phyloP scores from a whole-genome alignment of 371 early-diverging fungal species.

The Mucor ambiguus region DNA sequence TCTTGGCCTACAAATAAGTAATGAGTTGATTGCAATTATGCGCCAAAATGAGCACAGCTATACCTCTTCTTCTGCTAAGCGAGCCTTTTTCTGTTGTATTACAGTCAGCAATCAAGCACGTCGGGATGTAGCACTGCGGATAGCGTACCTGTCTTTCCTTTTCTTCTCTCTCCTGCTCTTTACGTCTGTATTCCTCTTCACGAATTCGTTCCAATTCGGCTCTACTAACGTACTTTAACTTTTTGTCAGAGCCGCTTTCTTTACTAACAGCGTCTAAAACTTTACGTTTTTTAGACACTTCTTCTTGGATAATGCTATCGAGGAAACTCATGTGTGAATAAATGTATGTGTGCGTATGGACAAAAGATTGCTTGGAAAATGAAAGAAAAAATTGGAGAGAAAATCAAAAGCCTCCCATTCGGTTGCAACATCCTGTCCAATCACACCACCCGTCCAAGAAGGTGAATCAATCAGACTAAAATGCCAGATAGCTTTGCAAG shows the following conservation, averaged over 20 bases:
- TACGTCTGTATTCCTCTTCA: slow-evolving; percentile 63
- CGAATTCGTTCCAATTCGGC: slow-evolving; percentile 76
- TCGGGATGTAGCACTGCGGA: not conserved
- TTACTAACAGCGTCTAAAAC: slow-evolving; percentile 41
- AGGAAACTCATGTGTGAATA: slow-evolving; percentile 62
- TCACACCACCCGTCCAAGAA: not conserved
- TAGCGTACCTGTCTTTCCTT: slow-evolving; percentile 42
- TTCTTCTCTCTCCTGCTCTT: slow-evolving; percentile 61
- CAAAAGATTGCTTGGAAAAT: not conserved
- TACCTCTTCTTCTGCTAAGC: slow-evolving; percentile 35
- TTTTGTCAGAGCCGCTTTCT: slow-evolving; percentile 36
- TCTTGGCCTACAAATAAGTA: slow-evolving; percentile 22
- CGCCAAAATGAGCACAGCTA: not conserved
- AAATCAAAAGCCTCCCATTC: not conserved
- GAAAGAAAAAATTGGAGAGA: not conserved
- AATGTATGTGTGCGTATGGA: not conserved
- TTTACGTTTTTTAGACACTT: slow-evolving; percentile 72
- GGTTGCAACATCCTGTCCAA: not conserved
- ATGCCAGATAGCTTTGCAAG: no score
- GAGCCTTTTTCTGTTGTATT: slow-evolving; percentile 39
- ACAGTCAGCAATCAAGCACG: not conserved
- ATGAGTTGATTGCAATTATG: not conserved
- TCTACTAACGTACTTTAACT: slow-evolving; percentile 74
- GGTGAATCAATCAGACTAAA: no score
- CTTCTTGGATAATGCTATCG: slow-evolving; percentile 60